Base-by-base conservation (phyloP, 306 rosid genomes). In the Rosa chinensis region DNA sequence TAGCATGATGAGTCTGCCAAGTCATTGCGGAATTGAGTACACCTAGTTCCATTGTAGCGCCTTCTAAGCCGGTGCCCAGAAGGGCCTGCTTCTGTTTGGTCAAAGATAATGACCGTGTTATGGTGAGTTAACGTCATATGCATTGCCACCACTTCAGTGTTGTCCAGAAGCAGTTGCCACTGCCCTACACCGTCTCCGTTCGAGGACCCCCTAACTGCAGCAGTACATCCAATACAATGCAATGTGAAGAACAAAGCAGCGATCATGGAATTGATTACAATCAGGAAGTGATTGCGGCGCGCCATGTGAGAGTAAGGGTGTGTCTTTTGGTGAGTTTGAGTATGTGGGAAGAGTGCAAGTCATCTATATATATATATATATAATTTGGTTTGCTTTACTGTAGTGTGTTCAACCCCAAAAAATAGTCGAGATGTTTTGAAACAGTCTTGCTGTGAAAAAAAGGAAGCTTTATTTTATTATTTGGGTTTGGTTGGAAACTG, bases 81-180 rank as follows among this genome's bases (percentile, higher is more conserved):
- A 16, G 66, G 85, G 32, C 91, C 90, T 0, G 90, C 93, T 16
- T 81, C 88, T 0, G 92, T 90, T 81, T 89, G 97, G 72, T 93
- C 98, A 32, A 89, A 93, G 82, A 91, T 76, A 8, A 93, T 50
- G 75, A 92, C 92, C 4, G 90, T 91, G 87, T 90, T 80, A 42
- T 67, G 72, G 84, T 84, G 78, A 42, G 92, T 89, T 74, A 91
- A 76, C 7, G 92, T 92, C 93, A 88, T 88, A 73, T 89, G 98
- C 97, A 91, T 91, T 37, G 92, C 87, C 82, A 91, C 93, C 3
- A 95, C 95, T 0, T 95, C 94, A 0, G 87, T 71, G 82, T 18
- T 86, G 45, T 90, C 77, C 44, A 86, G 80, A 23, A 91, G 94
- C 43, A 89, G 84, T 56, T 88, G 85, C 98, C 99, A 91, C 18